phyloP scores from a whole-genome alignment of 768 basidiomycete species.

The Krasilnikovozyma curviuscula region DNA sequence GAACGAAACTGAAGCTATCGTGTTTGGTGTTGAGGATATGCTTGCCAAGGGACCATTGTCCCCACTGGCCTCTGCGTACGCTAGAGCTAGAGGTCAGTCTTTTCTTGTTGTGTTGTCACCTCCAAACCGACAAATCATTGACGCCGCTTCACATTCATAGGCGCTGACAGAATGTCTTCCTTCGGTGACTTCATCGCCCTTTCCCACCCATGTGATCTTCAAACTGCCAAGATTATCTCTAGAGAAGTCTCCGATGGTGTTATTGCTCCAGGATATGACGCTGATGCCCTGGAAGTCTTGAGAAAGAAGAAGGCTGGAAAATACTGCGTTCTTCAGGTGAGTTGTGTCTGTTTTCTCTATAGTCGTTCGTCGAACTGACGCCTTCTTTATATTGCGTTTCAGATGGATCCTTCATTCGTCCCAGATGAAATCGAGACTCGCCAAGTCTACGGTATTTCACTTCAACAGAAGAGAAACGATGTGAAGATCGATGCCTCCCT shows the following conservation, averaged over 20 bases:
- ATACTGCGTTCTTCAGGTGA: slow-evolving; percentile 86
- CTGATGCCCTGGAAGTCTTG: slow-evolving; percentile 72
- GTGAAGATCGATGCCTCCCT: slow-evolving; percentile 59
- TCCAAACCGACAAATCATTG: background rate
- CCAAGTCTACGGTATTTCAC: slow-evolving; percentile 77
- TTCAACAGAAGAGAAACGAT: slow-evolving; percentile 82
- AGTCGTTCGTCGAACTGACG: background rate
- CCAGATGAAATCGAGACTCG: slow-evolving; percentile 73
- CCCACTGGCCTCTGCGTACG: slow-evolving; percentile 77
- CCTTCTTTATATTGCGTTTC: background rate
- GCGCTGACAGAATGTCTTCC: slow-evolving; percentile 97
- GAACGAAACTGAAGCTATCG: slow-evolving; percentile 65
- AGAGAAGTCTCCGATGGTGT: slow-evolving; percentile 97
- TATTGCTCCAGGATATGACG: slow-evolving; percentile 80
- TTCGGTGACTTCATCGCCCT: slow-evolving; percentile 98
- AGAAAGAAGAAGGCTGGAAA: slow-evolving; percentile 95
- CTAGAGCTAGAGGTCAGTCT: slow-evolving; percentile 66
- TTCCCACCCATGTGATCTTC: slow-evolving; percentile 75
- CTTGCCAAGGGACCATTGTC: slow-evolving; percentile 56
- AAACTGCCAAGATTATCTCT: slow-evolving; percentile 92
- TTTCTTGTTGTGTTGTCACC: background rate
- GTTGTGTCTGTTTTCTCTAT: too few species aligned
- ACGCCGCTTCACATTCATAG: slow-evolving; percentile 25
- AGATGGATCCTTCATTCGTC: slow-evolving; percentile 76
- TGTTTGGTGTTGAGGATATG: slow-evolving; percentile 89